Percentiles rank a stretch among this genome's conserved stretches.
phyloP scores from a whole-genome alignment of 2,329 filamentous ascomycete genomes.

The Geosmithia morbida region DNA sequence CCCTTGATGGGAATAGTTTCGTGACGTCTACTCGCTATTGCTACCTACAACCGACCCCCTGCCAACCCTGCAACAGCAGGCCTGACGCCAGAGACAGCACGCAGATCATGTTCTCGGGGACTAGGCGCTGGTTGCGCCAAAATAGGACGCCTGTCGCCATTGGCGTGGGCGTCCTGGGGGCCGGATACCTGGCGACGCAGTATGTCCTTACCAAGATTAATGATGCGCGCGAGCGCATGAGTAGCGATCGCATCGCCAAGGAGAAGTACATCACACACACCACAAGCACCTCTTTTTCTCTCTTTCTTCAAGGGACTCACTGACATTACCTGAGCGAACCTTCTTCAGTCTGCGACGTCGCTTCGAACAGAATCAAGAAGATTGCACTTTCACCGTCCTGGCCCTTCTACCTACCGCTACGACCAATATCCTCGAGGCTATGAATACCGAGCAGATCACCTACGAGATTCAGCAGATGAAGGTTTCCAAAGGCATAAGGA shows the following conservation, averaged over 20 bases:
- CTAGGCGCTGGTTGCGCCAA: conserved; percentile 81
- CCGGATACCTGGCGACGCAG: conserved; percentile 81
- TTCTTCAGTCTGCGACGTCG: conserved; percentile 65
- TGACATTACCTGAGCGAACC: too few relatives aligned
- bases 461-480: conserved; percentile 93
- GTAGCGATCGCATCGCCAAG: conserved; percentile 85
- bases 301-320: too few relatives aligned
- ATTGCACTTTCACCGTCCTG: conserved; percentile 96
- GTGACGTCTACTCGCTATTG: not conserved
- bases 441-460: conserved; percentile 86
- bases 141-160: conserved; percentile 85
- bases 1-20: not conserved
- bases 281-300: not conserved
- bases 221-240: conserved; percentile 91
- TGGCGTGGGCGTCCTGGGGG: conserved; percentile 74
- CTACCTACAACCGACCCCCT: too few relatives aligned
- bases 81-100: not conserved
- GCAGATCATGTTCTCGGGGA: conserved; percentile 46
- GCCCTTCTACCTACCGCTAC: conserved; percentile 86
- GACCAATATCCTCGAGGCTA: conserved; percentile 71
- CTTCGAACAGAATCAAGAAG: conserved; percentile 98
- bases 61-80: not conserved
- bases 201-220: conserved; percentile 86
- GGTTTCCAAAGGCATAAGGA: conserved; percentile 43
- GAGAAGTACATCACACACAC: conserved; percentile 58